Conservation (phyloP, 2,329 filamentous ascomycete genomes). For the Colletotrichum plurivorum region DNA sequence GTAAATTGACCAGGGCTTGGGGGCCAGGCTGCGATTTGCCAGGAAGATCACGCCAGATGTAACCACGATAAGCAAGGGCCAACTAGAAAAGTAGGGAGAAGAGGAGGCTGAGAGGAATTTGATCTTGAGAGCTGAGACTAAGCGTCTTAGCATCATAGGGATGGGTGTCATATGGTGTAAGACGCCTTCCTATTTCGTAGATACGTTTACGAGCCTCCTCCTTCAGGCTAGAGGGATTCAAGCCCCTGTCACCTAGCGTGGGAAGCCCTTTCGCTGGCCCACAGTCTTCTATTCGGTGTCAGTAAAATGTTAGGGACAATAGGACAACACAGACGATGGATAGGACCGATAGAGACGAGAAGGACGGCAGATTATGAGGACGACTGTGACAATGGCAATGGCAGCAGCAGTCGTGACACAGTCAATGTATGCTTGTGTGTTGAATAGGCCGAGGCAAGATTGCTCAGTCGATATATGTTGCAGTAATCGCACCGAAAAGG, state of each 20-base stretch:
- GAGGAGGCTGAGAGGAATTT: slow-evolving; percentile 12
- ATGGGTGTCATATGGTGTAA: not conserved
- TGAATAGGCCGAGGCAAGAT: too few species aligned
- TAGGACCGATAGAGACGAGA: too few species aligned
- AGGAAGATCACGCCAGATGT: not conserved
- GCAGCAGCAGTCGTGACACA: too few species aligned
- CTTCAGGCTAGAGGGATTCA: not conserved
- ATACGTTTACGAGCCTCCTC: slow-evolving; percentile 5
- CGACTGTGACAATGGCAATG: too few species aligned
- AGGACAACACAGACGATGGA: too few species aligned
- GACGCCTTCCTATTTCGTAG: not conserved
- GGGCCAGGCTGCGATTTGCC: slow-evolving; percentile 4
- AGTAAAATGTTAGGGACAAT: too few species aligned
- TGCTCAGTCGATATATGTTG: too few species aligned
- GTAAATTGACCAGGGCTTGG: slow-evolving; percentile 6
- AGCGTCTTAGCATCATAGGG: not conserved
- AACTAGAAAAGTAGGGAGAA: not conserved
- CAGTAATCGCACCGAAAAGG: too few species aligned
- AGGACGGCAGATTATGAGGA: too few species aligned
- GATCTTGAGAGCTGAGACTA: not conserved
- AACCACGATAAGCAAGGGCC: slow-evolving; percentile 3
- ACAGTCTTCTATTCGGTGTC: too few species aligned
- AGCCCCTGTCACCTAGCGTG: slow-evolving; percentile 1
- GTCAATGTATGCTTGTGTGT: too few species aligned
- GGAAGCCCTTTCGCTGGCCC: too few species aligned